phyloP scores from a whole-genome alignment of 2,329 filamentous ascomycete species.

The Cladosporium sp. region DNA sequence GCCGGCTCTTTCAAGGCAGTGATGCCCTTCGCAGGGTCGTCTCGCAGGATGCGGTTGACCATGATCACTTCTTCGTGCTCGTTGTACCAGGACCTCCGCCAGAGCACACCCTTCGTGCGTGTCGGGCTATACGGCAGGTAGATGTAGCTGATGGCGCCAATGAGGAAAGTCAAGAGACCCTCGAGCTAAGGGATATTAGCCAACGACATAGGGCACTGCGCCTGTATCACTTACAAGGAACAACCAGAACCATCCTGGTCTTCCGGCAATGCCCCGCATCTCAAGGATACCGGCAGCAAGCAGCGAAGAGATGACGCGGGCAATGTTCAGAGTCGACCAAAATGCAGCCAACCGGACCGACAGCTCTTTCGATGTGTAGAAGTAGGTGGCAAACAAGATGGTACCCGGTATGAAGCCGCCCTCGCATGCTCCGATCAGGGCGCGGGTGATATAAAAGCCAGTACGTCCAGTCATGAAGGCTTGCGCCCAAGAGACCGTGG shows the following conservation, averaged over 20 bases:
- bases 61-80: slow-evolving; percentile 64
- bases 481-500: slow-evolving; percentile 32
- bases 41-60: slow-evolving; percentile 57
- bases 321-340: slow-evolving; percentile 44
- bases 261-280: slow-evolving; percentile 40
- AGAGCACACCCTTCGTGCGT: slow-evolving; percentile 54
- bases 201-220: too few species aligned
- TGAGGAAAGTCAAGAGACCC: slow-evolving; percentile 46
- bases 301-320: slow-evolving; percentile 23
- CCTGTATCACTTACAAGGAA: slow-evolving; percentile 39
- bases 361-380: slow-evolving; percentile 66
- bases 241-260: slow-evolving; percentile 51
- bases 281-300: slow-evolving; percentile 31
- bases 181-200: slow-evolving; percentile 36
- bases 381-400: slow-evolving; percentile 66
- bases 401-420: slow-evolving; percentile 51
- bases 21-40: slow-evolving; percentile 54
- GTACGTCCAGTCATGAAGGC: slow-evolving; percentile 24
- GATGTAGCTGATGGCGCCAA: slow-evolving; percentile 49
- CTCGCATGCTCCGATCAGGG: slow-evolving; percentile 38
- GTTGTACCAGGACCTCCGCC: slow-evolving; percentile 60
- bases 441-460: slow-evolving; percentile 34
- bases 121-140: slow-evolving; percentile 53
- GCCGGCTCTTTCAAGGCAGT: slow-evolving; percentile 38
- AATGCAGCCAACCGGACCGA: slow-evolving; percentile 62